Evolutionary conservation across 2,329 filamentous ascomycete species (phyloP).

Genomic region (Calonectria hongkongensis): DNA sequence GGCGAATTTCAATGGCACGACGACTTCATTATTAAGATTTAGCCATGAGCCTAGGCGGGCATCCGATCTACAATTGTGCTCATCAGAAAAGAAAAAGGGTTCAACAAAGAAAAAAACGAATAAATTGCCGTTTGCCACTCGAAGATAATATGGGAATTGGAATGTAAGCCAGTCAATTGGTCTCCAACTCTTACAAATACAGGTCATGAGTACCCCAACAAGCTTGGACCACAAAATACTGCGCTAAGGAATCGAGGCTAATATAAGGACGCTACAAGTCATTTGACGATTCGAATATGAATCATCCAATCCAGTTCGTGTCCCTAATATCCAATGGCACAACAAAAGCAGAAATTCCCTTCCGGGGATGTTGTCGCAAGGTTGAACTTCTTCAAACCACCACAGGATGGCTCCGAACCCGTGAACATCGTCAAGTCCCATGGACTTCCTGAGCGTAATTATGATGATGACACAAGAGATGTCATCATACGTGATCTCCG

Average conservation of each 20-base stretch:
- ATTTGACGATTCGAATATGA: neutral
- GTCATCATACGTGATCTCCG: slow-evolving; percentile 1
- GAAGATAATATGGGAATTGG: too few species aligned
- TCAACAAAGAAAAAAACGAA: too few species aligned
- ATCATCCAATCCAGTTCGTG: neutral
- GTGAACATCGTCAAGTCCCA: neutral
- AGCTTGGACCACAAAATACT: neutral
- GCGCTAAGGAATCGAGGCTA: neutral
- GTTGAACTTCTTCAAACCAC: slow-evolving; percentile 6
- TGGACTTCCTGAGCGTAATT: slow-evolving; percentile 7
- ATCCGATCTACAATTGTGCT: too few species aligned
- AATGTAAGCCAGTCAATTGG: neutral
- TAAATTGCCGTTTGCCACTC: too few species aligned
- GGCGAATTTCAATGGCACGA: too few species aligned
- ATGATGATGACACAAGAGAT: neutral
- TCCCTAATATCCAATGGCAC: neutral
- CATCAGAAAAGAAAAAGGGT: too few species aligned
- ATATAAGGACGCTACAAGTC: neutral
- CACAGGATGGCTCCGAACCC: neutral
- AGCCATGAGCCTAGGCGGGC: too few species aligned
- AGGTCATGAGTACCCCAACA: neutral
- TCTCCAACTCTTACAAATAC: slow-evolving; percentile 9
- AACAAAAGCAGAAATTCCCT: neutral
- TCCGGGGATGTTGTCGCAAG: neutral
- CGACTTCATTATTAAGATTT: too few species aligned